Evolutionary conservation across 1,284 basidiomycete species (phyloP).

Genomic region (Ceratobasidium sp.): DNA sequence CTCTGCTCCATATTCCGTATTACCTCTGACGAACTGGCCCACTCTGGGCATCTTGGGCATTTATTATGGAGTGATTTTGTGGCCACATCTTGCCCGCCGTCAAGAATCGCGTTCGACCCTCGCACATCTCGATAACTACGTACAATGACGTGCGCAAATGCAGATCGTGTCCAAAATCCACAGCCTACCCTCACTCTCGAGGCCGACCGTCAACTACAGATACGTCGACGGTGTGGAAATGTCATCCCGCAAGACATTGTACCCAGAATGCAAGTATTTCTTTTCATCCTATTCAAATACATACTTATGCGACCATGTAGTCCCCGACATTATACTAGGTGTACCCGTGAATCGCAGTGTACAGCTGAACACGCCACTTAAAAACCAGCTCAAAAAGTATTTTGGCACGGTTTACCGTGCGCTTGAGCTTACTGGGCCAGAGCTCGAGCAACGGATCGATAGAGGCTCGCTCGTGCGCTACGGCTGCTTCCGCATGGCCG

Average conservation of each 20-base stretch:
- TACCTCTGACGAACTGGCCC: slow-evolving; percentile 2
- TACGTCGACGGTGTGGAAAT: background rate
- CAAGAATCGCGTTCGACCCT: slow-evolving; percentile 22
- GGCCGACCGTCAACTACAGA: background rate
- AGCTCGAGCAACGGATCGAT: slow-evolving; percentile 1
- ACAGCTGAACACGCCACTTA: background rate
- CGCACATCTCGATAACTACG: slow-evolving; percentile 14
- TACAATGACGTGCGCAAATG: slow-evolving; percentile 23
- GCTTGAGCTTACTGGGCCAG: background rate
- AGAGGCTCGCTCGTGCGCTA: slow-evolving; percentile 3
- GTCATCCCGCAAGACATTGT: slow-evolving; percentile 1
- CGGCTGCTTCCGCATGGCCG: slow-evolving; percentile 10
- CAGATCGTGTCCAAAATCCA: background rate
- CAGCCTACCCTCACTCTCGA: slow-evolving; percentile 1
- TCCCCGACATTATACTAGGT: slow-evolving; percentile 1
- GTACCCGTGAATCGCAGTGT: background rate
- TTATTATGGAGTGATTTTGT: too few species aligned
- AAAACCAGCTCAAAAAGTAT: background rate
- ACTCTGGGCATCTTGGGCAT: slow-evolving; percentile 11
- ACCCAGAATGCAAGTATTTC: slow-evolving; percentile 14
- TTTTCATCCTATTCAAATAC: background rate
- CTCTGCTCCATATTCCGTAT: too few species aligned
- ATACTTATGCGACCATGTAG: background rate
- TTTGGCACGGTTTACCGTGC: background rate
- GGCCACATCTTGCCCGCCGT: slow-evolving; percentile 4